These are phyloP conservation scores for Nakataea oryzae DNA, from an alignment of 2,329 filamentous ascomycete genomes.

Conservation along the genomic window DNA sequence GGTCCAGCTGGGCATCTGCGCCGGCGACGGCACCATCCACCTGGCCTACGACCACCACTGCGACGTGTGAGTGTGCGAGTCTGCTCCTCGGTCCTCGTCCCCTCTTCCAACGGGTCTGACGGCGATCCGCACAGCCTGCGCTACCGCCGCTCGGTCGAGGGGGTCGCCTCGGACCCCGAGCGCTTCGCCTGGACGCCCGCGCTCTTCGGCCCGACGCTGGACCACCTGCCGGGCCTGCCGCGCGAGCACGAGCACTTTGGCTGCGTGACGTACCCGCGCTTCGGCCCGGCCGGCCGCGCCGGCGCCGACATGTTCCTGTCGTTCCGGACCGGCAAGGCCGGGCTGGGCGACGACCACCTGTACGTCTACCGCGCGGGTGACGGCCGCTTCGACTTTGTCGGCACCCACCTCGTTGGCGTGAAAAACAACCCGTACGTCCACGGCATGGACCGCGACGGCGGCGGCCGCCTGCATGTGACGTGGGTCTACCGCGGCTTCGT, in stretches of 20 bases:
- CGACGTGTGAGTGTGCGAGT: conserved; percentile 18
- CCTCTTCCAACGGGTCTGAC: background rate
- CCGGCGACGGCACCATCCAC: conserved; percentile 40
- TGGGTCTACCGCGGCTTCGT: conserved; percentile 42
- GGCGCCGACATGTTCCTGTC: conserved; percentile 30
- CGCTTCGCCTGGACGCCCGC: conserved; percentile 18
- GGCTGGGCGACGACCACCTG: conserved; percentile 36
- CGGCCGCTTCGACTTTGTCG: conserved; percentile 25
- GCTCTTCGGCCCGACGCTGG: conserved; percentile 25
- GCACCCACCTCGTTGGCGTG: conserved; percentile 30
- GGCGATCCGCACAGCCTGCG: conserved; percentile 15
- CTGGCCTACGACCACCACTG: conserved; percentile 41
- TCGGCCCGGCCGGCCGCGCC: conserved; percentile 22
- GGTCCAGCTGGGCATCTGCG: conserved; percentile 37
- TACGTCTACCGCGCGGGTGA: conserved; percentile 28
- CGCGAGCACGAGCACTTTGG: conserved; percentile 17
- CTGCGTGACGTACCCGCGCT: conserved; percentile 38
- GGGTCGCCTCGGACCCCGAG: conserved; percentile 20
- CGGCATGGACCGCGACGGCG: conserved; percentile 24
- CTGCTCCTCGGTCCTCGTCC: background rate
- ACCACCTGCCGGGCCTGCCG: conserved; percentile 22
- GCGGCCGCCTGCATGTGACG: conserved; percentile 26
- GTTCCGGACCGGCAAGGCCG: conserved; percentile 39
- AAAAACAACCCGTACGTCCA: conserved; percentile 41
- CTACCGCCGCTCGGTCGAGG: conserved; percentile 24